Evolutionary conservation across 805 yeast genomes (phyloP).

Genomic region (Schizosaccharomyces osmophilus): DNA sequence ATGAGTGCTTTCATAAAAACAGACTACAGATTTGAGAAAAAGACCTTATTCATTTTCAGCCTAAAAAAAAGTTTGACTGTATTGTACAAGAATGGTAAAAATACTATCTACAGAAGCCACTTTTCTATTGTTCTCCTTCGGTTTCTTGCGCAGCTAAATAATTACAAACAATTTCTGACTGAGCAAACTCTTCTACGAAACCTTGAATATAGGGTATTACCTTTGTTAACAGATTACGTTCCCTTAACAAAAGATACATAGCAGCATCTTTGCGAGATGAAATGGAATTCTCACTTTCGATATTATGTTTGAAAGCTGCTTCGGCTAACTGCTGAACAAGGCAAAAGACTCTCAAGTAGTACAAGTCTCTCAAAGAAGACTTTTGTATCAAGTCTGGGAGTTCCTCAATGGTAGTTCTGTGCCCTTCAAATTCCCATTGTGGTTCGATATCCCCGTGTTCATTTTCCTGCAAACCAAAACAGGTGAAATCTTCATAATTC

Average conservation of each 20-base stretch:
- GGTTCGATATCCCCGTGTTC: not conserved
- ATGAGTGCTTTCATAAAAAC: too few relatives aligned
- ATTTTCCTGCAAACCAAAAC: not conserved
- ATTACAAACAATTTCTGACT: too few relatives aligned
- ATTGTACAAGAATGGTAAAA: too few relatives aligned
- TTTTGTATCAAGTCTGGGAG: not conserved
- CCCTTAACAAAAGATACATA: not conserved
- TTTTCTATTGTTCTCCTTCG: too few relatives aligned
- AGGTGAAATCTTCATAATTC: constrained; percentile 4
- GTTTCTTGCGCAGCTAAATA: too few relatives aligned
- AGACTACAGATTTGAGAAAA: too few relatives aligned
- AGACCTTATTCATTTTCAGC: too few relatives aligned
- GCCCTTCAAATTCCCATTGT: not conserved
- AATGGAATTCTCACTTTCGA: not conserved
- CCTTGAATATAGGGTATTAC: too few relatives aligned
- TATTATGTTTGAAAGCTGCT: constrained; percentile 5
- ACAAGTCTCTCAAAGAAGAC: constrained; percentile 4
- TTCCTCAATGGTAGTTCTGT: not conserved
- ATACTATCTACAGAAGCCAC: too few relatives aligned
- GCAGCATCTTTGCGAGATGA: not conserved
- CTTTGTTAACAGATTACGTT: not conserved
- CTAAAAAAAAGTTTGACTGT: too few relatives aligned
- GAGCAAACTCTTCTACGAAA: too few relatives aligned
- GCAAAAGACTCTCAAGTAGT: constrained; percentile 1
- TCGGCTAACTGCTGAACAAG: constrained; percentile 6